phyloP scores from a whole-genome alignment of 768 basidiomycete species.

The Rhizopogon roseolus region DNA sequence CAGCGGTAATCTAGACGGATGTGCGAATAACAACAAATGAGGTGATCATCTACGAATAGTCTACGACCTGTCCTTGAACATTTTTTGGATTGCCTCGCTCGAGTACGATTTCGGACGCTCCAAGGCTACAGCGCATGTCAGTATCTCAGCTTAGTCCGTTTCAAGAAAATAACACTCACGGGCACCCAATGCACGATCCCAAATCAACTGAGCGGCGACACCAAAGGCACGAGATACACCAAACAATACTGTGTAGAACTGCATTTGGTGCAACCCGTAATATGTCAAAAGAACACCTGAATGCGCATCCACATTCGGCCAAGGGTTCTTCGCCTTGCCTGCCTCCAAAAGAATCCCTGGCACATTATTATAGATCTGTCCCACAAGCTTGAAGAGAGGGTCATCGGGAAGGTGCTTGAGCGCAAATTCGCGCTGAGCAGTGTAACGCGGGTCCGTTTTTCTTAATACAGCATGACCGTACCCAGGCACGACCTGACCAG shows the following conservation, averaged over 20 bases:
- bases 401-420: conserved; percentile 80
- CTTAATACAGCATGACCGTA: conserved; percentile 85
- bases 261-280: conserved; percentile 86
- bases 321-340: conserved; percentile 90
- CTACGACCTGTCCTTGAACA: conserved; percentile 49
- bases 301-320: conserved; percentile 98
- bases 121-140: conserved; percentile 44
- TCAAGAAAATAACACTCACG: conserved; percentile 45
- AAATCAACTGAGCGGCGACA: conserved; percentile 84
- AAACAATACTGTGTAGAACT: conserved; percentile 96
- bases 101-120: conserved; percentile 94
- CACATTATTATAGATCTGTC: conserved; percentile 82
- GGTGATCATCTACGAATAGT: not conserved
- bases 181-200: conserved; percentile 91
- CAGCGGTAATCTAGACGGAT: too few species aligned
- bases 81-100: conserved; percentile 70
- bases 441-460: conserved; percentile 92
- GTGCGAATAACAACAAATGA: not conserved
- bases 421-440: conserved; percentile 86
- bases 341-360: conserved; percentile 90
- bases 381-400: conserved; percentile 92
- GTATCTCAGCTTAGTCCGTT: not conserved
- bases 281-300: conserved; percentile 85
- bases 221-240: conserved; percentile 95
- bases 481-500: conserved; percentile 91